Percentiles rank a stretch among this genome's conserved stretches.
Evolutionary conservation across 2,329 filamentous ascomycete genomes (phyloP).

Genomic region (Lachnellula suecica): DNA sequence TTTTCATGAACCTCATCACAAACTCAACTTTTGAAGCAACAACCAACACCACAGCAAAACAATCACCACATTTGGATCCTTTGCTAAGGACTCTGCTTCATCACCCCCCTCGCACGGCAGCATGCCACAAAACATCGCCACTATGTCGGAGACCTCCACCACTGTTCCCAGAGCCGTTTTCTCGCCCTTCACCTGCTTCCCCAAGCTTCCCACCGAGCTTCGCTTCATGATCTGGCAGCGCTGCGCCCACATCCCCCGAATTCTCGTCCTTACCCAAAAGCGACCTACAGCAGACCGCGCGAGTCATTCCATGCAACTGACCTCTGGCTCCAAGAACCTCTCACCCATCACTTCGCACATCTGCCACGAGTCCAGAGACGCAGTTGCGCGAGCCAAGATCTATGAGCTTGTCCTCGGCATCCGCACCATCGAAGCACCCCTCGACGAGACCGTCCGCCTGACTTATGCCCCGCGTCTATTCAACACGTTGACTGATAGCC

Average conservation of each 20-base stretch:
- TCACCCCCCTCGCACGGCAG: background rate
- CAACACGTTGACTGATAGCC: background rate
- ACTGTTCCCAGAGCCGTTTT: background rate
- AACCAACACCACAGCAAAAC: no score
- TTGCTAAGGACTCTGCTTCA: no score
- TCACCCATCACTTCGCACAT: background rate
- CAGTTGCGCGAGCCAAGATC: background rate
- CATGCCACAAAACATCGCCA: background rate
- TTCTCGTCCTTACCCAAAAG: background rate
- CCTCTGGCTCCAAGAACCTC: background rate
- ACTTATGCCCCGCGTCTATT: background rate
- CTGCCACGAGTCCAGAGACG: background rate
- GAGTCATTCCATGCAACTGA: background rate
- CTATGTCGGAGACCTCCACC: no score
- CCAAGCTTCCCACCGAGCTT: background rate
- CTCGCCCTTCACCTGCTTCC: background rate
- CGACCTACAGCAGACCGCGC: background rate
- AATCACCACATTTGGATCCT: no score
- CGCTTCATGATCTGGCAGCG: background rate
- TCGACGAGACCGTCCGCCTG: background rate
- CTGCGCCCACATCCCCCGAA: background rate
- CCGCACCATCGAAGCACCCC: background rate
- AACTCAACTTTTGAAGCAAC: no score
- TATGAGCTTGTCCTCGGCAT: background rate
- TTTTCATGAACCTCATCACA: no score